Conservation (phyloP, 768 basidiomycete genomes). For the Termitomyces sp. region DNA sequence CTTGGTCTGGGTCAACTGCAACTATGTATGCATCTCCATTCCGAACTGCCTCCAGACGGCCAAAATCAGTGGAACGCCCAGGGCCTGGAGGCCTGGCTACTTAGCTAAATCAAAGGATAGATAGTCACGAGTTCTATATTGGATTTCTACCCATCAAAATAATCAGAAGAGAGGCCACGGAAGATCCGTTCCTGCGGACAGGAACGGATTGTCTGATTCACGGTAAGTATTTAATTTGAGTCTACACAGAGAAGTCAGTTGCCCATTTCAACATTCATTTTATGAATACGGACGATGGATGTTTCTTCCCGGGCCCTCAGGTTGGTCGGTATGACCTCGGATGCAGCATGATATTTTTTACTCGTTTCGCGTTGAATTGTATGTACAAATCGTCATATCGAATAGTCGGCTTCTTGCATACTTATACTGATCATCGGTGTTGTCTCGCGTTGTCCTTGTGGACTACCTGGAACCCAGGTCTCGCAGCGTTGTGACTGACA, state of each 20-base stretch:
- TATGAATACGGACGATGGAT: too few relatives aligned
- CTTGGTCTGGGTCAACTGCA: too few relatives aligned
- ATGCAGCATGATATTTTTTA: neutral
- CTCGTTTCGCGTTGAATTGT: neutral
- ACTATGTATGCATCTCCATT: too few relatives aligned
- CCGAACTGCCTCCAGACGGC: neutral
- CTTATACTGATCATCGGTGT: neutral
- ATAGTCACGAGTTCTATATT: neutral
- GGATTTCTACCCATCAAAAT: too few relatives aligned
- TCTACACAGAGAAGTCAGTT: neutral
- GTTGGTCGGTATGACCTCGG: slow-evolving; percentile 14
- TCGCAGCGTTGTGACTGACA: neutral
- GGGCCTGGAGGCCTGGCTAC: too few relatives aligned
- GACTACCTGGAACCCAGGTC: neutral
- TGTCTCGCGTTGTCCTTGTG: neutral
- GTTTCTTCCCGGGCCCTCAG: too few relatives aligned
- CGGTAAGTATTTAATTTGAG: too few relatives aligned
- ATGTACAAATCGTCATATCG: neutral
- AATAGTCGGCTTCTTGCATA: neutral
- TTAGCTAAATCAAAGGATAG: too few relatives aligned
- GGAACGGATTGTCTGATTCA: neutral
- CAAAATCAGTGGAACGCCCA: too few relatives aligned
- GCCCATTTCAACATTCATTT: neutral
- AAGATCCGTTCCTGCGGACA: neutral
- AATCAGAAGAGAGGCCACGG: neutral